Conservation (phyloP, 495 filamentous ascomycete species). For the Neurospora sp. region DNA sequence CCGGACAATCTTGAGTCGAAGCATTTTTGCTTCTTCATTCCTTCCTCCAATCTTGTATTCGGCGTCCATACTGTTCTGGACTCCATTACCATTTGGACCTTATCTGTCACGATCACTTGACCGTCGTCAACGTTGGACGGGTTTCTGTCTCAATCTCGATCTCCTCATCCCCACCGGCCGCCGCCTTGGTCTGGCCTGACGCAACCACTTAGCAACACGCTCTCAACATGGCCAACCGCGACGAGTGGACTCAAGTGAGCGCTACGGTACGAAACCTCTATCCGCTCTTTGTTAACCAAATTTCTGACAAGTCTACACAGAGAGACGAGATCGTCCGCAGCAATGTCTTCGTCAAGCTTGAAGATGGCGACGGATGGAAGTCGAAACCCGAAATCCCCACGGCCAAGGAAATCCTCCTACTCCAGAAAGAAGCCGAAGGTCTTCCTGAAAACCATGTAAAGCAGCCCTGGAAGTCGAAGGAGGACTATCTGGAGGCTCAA, state of each 20-base stretch:
- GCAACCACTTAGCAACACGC: neutral
- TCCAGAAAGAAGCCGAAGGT: constrained; percentile 21
- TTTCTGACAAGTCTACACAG: neutral
- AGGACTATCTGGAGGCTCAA: constrained; percentile 50
- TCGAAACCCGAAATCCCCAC: constrained; percentile 36
- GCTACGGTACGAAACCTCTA: neutral
- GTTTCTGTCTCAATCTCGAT: neutral
- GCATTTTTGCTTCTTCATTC: neutral
- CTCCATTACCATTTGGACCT: neutral
- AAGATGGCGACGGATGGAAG: constrained; percentile 27
- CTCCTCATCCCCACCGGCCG: neutral
- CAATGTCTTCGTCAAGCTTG: constrained; percentile 17
- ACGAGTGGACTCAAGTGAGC: neutral
- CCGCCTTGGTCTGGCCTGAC: neutral
- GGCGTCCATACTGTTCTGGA: neutral
- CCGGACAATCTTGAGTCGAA: neutral
- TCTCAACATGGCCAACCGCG: neutral
- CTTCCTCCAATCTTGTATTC: neutral
- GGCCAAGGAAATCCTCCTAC: constrained; percentile 25
- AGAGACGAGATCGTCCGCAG: constrained; percentile 15
- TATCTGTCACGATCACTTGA: neutral
- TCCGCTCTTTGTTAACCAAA: neutral
- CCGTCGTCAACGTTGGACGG: neutral
- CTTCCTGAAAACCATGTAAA: constrained; percentile 27
- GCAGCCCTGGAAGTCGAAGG: constrained; percentile 32